Evolutionary conservation across 1,139 yeast species (phyloP), one percentile per base, ranked within the genome.

Genomic region (Zygosaccharomyces pseudobailii): DNA sequence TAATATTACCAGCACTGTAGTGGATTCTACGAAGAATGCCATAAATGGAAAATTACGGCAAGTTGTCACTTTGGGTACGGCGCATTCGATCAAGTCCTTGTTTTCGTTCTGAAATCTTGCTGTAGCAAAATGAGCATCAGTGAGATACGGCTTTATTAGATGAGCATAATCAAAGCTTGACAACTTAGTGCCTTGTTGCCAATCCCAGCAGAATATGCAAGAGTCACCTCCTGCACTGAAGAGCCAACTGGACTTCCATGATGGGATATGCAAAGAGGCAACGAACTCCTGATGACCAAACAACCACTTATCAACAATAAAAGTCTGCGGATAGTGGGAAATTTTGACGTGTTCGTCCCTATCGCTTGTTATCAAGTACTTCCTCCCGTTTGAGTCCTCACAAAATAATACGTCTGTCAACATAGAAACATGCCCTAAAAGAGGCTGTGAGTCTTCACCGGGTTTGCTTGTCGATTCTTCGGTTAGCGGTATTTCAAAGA

Each of bases 351-450:
- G 99, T 67, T 94, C 99, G 66, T 94, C 99, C 68, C 98, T 78
- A 67, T 94, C 99, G 35, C 92, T 83, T 2, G 95, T 84, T 50
- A 92, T 73, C 21, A 90, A 67, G 53, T 70, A 86, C 48, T 76
- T 72, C 21, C 72, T 76, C 21, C 62, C 65, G 6, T 60, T 57
- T 13, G 70, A 63, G 40, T 72, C 63, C 35, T 70, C 67, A 3
- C 72, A 71, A 19, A 79, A 68, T 17, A 79, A 71, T 7, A 88
- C 75, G 55, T 83, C 89, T 23, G 95, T 87, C 54, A 94, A 76
- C 96, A 94, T 88, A 3, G 97, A 90, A 3, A 94, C 97, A 67
- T 94, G 99, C 3, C 99, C 99, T 50, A 90, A 72, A 6, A 90
- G 75, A 2, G 97, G 97, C 36, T 68, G 71, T 35, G 61, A 45